Base-by-base conservation (phyloP, 768 basidiomycete genomes). In the Kwoniella sp. region DNA sequence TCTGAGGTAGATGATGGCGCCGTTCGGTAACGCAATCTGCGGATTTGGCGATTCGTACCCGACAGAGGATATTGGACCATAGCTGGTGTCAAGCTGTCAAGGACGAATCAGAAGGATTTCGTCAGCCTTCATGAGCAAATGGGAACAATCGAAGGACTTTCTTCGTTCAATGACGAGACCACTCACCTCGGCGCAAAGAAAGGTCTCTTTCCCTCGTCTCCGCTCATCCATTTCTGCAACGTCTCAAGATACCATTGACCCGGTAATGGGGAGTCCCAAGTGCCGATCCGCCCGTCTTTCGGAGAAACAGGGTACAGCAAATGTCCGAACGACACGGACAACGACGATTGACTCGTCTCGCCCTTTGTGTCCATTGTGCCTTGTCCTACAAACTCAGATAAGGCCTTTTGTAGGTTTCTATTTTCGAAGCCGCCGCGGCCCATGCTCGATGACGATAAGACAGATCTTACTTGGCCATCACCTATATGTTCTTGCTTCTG, bases 161-260 rank as follows among this genome's bases (percentile, higher is more conserved):
- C n/a, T n/a, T n/a, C n/a, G n/a, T n/a, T n/a, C n/a, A n/a, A n/a
- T n/a, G n/a, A n/a, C n/a, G n/a, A n/a, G n/a, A n/a, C n/a, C 26
- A 30, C 62, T 53, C 19, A 64, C 62, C 62, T 57, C 3, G 62
- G 62, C 19, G 62, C 51, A 21, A 64, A 64, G 7, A 58, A 51
- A 10, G 62, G 62, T 29, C 33, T 50, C 33, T 33, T 50, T 4
- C 21, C 55, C 24, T 46, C 30, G 5, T 36, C 40, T 24, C 5
- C 29, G 8, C 19, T 12, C 10, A 64, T n/a, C 62, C 62, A 64
- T 17, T 58, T 57, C 21, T 37, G 48, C 12, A 47, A 10, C 4
- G 53, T 64, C 37, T 64, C 62, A 15, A 64, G 24, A 5, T 48
- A 30, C 56, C 55, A 57, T 47, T 57, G 55, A 21, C 62, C 62